Base-by-base conservation (phyloP, 2,329 filamentous ascomycete genomes). In the Fusarium secorum region DNA sequence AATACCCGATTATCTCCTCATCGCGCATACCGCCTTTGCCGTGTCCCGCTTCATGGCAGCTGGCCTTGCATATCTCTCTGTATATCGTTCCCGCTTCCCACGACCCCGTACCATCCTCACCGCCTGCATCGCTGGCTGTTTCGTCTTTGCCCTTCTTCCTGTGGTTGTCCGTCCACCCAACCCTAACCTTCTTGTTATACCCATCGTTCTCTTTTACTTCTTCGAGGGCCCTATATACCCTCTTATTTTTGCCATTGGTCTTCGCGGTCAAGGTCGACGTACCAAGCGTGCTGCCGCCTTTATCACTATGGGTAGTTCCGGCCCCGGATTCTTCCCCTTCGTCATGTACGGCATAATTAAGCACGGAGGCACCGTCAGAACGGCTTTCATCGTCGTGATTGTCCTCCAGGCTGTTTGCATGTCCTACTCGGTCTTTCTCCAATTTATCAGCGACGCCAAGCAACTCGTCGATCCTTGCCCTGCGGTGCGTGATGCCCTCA, bases 171-270 rank as follows among this genome's bases (percentile, higher is more conserved):
- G 78, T 6, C 82, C 82, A 7, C 58, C 71, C 3, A 81, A 87
- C 61, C 81, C 85, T 0, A 85, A 88, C 68, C 71, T 86, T 1
- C 78, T 89, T 28, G 81, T 84, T 28, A 83, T 88, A n/a, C 90
- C 93, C 70, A 82, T 92, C 5, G 84, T 90, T 41, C 74, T 95
- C 32, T 91, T 92, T 70, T 90, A 93, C 71, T 93, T 97, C 79
- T 93, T 93, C 76, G 93, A 95, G 79, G 92, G 91, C 0, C 93
- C 94, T 55, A 88, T 93, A 73, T 97, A 93, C 85, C 94, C 94
- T 0, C 89, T 95, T 4, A 90, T 96, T 65, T 94, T 94, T 72
- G 90, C 92, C 7, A 86, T 96, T 17, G 92, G 91, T 6, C 90
- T 97, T 64, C 88, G 93, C 5, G 93, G 94, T 2, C 88, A 97